Evolutionary conservation across 2,329 filamentous ascomycete genomes (phyloP).

Genomic region (Epichloe coenophiala): DNA sequence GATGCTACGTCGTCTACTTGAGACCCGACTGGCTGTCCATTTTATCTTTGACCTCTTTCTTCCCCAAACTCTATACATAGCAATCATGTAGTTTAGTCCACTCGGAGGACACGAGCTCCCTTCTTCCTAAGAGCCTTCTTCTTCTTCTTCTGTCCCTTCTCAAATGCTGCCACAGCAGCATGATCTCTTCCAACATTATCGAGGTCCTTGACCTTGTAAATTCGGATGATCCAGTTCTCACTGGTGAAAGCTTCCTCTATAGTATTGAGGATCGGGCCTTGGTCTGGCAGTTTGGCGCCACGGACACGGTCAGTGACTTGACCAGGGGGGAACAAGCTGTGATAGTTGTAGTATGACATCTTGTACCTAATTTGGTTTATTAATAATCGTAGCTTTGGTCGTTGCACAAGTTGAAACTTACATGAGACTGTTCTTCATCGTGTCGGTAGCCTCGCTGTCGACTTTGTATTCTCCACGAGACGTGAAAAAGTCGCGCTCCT

Average conservation of each 20-base stretch:
- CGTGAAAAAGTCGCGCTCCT: slow-evolving; percentile 94
- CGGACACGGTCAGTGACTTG: slow-evolving; percentile 87
- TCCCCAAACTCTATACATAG: slow-evolving; percentile 3
- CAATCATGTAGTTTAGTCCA: slow-evolving; percentile 41
- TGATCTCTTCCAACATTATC: slow-evolving; percentile 93
- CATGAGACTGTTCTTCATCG: slow-evolving; percentile 99
- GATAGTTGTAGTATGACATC: slow-evolving; percentile 99
- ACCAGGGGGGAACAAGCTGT: slow-evolving; percentile 77
- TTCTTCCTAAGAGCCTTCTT: slow-evolving; percentile 62
- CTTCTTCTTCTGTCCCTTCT: slow-evolving; percentile 75
- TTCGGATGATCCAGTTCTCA: slow-evolving; percentile 99
- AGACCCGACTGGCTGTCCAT: not conserved
- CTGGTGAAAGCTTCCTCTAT: slow-evolving; percentile 96
- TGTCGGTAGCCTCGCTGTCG: slow-evolving; percentile 81
- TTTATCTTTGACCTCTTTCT: slow-evolving; percentile 10
- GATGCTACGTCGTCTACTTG: slow-evolving; percentile 6
- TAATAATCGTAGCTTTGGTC: not conserved
- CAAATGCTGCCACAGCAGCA: slow-evolving; percentile 52
- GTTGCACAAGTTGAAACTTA: slow-evolving; percentile 35
- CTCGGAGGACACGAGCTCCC: slow-evolving; percentile 56
- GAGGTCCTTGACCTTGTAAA: slow-evolving; percentile 99
- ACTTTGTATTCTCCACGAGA: slow-evolving; percentile 86
- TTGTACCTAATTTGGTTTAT: slow-evolving; percentile 64
- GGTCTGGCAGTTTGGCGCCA: slow-evolving; percentile 62
- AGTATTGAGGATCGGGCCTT: slow-evolving; percentile 73